Conservation (phyloP, 352 stramenopile genomes). For the Pythium dissimile region DNA sequence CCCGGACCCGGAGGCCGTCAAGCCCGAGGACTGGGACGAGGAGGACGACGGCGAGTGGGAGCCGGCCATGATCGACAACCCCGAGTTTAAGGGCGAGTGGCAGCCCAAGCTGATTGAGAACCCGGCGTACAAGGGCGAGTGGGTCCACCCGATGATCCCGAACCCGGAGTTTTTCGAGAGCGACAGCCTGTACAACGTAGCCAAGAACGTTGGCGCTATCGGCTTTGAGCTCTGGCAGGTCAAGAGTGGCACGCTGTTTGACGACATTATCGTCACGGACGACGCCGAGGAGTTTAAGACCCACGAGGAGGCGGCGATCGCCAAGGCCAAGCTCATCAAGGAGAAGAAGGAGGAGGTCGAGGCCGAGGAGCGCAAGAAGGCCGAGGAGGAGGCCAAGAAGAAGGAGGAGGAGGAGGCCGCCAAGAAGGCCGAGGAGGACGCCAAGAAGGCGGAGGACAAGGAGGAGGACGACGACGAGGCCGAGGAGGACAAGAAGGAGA, state of each 20-base stretch:
- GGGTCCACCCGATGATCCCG: constrained; percentile 94
- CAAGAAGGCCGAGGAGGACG: constrained; percentile 56
- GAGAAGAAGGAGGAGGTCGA: constrained; percentile 78
- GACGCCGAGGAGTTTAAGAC: constrained; percentile 95
- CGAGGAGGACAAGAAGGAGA: constrained; percentile 44
- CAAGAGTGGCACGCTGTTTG: constrained; percentile 97
- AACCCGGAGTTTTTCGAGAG: constrained; percentile 98
- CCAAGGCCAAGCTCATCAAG: constrained; percentile 79
- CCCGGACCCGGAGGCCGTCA: constrained; percentile 94
- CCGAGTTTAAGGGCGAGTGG: constrained; percentile 99
- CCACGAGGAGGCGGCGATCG: constrained; percentile 94
- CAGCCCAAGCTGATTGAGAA: constrained; percentile 98
- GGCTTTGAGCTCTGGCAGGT: constrained; percentile 99
- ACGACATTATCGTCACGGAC: constrained; percentile 99
- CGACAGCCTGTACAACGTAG: constrained; percentile 93
- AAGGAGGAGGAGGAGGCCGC: constrained; percentile 64
- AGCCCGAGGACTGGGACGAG: constrained; percentile 98
- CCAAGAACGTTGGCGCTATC: constrained; percentile 94
- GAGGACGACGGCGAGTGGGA: constrained; percentile 99
- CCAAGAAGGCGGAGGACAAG: constrained; percentile 42
- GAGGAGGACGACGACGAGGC: constrained; percentile 20
- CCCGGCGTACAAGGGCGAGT: constrained; percentile 98
- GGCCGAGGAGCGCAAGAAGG: constrained; percentile 59
- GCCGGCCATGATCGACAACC: constrained; percentile 93
- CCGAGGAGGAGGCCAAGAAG: constrained; percentile 68